Conservation (phyloP, 2,329 filamentous ascomycete genomes). For the Aspergillus caelatus region DNA sequence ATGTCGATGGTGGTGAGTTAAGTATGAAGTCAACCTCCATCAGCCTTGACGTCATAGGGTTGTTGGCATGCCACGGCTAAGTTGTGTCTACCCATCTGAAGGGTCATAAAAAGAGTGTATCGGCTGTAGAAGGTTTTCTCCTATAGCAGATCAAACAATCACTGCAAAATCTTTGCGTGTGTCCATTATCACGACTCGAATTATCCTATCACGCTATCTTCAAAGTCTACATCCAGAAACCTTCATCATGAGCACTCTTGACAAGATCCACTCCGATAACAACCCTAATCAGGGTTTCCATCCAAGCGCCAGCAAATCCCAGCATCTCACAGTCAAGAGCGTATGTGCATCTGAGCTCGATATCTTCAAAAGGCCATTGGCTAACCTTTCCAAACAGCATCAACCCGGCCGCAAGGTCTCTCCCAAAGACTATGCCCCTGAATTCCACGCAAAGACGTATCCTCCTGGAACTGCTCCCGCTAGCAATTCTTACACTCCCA, state of each 20-base stretch:
- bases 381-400: slow-evolving; percentile 53
- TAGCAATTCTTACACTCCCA: slow-evolving; percentile 51
- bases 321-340: slow-evolving; percentile 1
- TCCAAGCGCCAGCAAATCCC: slow-evolving; percentile 2
- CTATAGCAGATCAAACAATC: neutral
- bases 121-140: neutral
- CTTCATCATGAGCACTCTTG: slow-evolving; percentile 9
- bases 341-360: neutral
- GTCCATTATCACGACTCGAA: neutral
- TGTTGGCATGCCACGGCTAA: neutral
- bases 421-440: slow-evolving; percentile 58
- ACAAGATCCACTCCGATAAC: slow-evolving; percentile 12
- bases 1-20: neutral
- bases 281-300: slow-evolving; percentile 14
- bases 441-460: slow-evolving; percentile 65
- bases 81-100: neutral
- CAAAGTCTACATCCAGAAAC: neutral
- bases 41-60: slow-evolving; percentile 6
- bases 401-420: slow-evolving; percentile 63
- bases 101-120: neutral
- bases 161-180: neutral
- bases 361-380: neutral
- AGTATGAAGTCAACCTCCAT: neutral
- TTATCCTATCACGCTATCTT: neutral
- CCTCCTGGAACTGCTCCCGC: slow-evolving; percentile 66